Percentiles rank a stretch among this genome's conserved stretches.
These are phyloP conservation scores for Fusarium denticulatum DNA, from an alignment of 2,329 filamentous ascomycete species.

Conservation along the genomic window DNA sequence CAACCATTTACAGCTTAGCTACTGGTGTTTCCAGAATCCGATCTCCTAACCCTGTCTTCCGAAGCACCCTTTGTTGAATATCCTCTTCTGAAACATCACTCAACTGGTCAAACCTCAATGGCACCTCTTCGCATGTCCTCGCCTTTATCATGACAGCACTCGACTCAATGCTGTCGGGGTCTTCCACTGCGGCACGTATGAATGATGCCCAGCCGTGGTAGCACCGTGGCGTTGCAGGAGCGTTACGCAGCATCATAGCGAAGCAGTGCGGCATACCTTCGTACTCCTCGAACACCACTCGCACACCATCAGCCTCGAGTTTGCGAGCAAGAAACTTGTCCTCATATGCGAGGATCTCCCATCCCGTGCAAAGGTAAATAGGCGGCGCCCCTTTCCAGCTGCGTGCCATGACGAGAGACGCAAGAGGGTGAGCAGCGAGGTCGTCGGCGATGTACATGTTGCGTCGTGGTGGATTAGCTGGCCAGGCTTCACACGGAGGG, in stretches of 20 bases:
- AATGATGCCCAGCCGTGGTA: constrained; percentile 67
- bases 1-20: constrained; percentile 46
- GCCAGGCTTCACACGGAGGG: constrained; percentile 65
- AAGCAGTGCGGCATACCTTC: constrained; percentile 86
- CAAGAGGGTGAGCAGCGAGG: constrained; percentile 72
- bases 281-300: constrained; percentile 75
- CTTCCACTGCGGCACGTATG: constrained; percentile 54
- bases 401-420: constrained; percentile 66
- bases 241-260: constrained; percentile 62
- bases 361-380: constrained; percentile 73
- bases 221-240: constrained; percentile 60
- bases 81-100: constrained; percentile 56
- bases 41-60: constrained; percentile 35
- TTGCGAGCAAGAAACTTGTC: constrained; percentile 67
- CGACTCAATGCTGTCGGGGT: constrained; percentile 48
- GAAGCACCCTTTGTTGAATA: constrained; percentile 52
- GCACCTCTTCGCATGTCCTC: constrained; percentile 60
- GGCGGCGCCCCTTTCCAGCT: constrained; percentile 73
- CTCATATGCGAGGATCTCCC: constrained; percentile 78
- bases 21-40: not conserved
- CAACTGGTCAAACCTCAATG: constrained; percentile 56
- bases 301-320: constrained; percentile 66
- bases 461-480: constrained; percentile 61
- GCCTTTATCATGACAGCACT: constrained; percentile 59
- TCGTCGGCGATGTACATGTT: constrained; percentile 65